Evolutionary conservation across 345 rosid species (phyloP), one percentile per base, ranked within the genome.

Genomic region (Cochlearia excelsa): DNA sequence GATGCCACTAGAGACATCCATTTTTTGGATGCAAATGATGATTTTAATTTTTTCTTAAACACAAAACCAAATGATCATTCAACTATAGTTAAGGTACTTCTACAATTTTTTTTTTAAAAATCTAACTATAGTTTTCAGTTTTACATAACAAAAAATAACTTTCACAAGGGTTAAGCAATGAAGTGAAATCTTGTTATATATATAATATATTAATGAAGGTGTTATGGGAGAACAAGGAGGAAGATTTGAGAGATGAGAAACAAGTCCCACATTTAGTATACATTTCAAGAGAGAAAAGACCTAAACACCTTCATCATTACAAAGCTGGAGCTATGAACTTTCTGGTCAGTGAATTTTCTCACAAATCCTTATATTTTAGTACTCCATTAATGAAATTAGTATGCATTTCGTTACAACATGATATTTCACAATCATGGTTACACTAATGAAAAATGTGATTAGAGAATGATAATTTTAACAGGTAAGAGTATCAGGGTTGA

Each of bases 271-370:
- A 74, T 67, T 35, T 87, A 53, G 65, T 84, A 2, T 87, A 84
- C 59, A 51, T 87, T 31, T 79, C 97, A 0, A 74, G 95, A 56
- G 93, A 87, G 72, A 84, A 87, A 74, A 69, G 67, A 11, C 76
- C 81, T n/a, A 68, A 77, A 46, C 70, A 79, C 31, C 46, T 73
- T 1, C 95, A 90, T 57, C 77, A 79, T 52, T 79, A 76, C 76
- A 90, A 84, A 68, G 90, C 88, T 0, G 88, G 92, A 23, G 95
- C 95, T 41, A 83, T 87, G 97, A 90, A 90, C 54, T 80, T 78
- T 4, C 67, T 84, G 27, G 95, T 39, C 5, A 8, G 43, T 39
- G 43, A 39, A 16, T 16, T 16, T 16, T 16, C 23, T 16, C 23
- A 16, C 23, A 16, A 16, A 16, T 16, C 23, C 23, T 16, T 16